Evolutionary conservation across 2,329 filamentous ascomycete species (phyloP).

Genomic region (Sordariomycetes sp.): DNA sequence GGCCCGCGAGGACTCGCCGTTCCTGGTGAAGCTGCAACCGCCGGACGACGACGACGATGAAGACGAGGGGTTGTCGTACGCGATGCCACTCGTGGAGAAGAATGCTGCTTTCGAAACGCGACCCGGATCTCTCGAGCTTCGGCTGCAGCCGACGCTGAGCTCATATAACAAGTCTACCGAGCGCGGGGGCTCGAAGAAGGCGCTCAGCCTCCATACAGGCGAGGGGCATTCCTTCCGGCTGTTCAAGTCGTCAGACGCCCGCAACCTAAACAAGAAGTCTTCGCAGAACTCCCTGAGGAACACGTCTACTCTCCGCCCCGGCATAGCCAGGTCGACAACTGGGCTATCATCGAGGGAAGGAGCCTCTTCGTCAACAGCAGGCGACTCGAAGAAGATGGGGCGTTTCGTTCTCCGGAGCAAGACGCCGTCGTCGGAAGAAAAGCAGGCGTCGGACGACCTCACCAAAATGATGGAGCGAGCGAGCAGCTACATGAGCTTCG

Average conservation of each 20-base stretch:
- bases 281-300: conserved; percentile 43
- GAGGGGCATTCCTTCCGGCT: conserved; percentile 38
- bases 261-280: conserved; percentile 29
- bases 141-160: conserved; percentile 70
- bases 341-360: conserved; percentile 11
- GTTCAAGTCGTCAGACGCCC: conserved; percentile 30
- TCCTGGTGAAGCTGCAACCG: conserved; percentile 32
- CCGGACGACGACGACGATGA: conserved; percentile 37
- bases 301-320: conserved; percentile 23
- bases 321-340: conserved; percentile 32
- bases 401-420: conserved; percentile 3
- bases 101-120: conserved; percentile 43
- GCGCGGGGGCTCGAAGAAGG: conserved; percentile 26
- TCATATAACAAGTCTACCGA: conserved; percentile 24
- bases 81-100: conserved; percentile 24
- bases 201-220: conserved; percentile 31
- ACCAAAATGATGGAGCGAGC: conserved; percentile 94
- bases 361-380: background rate
- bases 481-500: conserved; percentile 94
- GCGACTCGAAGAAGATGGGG: background rate
- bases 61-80: conserved; percentile 21
- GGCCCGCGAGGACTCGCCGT: conserved; percentile 46
- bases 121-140: conserved; percentile 64
- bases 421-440: background rate
- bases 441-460: conserved; percentile 62